These are phyloP conservation scores for Phylloporus sp. DNA, from an alignment of 768 basidiomycete genomes.

Conservation along the genomic window DNA sequence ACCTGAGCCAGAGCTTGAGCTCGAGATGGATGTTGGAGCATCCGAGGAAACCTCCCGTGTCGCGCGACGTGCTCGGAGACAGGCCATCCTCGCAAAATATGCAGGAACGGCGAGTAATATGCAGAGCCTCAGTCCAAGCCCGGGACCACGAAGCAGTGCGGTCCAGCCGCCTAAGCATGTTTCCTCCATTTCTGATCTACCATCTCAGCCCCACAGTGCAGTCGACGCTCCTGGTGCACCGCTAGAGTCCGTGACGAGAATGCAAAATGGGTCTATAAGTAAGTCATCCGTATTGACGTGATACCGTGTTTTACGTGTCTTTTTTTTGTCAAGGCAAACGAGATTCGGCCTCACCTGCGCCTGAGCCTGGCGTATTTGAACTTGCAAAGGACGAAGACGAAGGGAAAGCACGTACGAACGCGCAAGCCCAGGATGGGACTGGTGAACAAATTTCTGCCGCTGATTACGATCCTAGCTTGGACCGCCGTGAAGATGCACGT, in stretches of 20 bases:
- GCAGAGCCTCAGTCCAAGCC: constrained; percentile 49
- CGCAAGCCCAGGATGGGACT: constrained; percentile 40
- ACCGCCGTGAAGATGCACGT: constrained; percentile 80
- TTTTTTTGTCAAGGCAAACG: constrained; percentile 38
- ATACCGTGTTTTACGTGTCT: background rate
- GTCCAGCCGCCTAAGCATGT: constrained; percentile 61
- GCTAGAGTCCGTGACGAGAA: constrained; percentile 6
- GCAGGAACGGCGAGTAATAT: constrained; percentile 40
- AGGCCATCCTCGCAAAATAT: constrained; percentile 79
- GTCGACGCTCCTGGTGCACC: constrained; percentile 30
- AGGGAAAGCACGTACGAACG: constrained; percentile 42
- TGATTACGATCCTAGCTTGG: constrained; percentile 84
- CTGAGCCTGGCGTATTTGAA: constrained; percentile 55
- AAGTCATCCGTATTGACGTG: background rate
- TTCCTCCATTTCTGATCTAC: constrained; percentile 57
- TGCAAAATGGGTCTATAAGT: constrained; percentile 23
- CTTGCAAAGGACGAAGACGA: constrained; percentile 63
- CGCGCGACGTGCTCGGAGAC: constrained; percentile 63
- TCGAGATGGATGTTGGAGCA: constrained; percentile 49
- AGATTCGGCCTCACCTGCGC: constrained; percentile 54
- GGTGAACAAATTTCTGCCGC: constrained; percentile 81
- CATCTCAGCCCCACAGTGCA: constrained; percentile 50
- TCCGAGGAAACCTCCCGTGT: constrained; percentile 59
- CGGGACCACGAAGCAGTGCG: constrained; percentile 68
- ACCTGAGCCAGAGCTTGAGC: constrained; percentile 41